Evolutionary conservation across 2,329 filamentous ascomycete genomes (phyloP).

Genomic region (Cercospora janseana): DNA sequence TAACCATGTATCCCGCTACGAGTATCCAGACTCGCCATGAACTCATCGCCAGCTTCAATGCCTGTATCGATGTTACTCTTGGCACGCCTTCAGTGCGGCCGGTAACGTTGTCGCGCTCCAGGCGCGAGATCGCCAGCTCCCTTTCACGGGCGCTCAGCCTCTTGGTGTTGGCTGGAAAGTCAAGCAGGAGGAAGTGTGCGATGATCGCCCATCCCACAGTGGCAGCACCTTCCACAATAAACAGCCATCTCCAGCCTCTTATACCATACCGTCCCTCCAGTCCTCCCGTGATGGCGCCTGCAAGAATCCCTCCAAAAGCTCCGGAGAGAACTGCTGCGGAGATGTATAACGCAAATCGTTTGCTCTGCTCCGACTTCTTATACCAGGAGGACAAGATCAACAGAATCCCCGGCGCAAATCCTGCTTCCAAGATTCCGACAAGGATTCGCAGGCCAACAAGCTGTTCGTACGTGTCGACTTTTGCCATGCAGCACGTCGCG

Average conservation of each 20-base stretch:
- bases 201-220: slow-evolving; percentile 49
- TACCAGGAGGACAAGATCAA: slow-evolving; percentile 60
- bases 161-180: slow-evolving; percentile 51
- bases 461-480: slow-evolving; percentile 48
- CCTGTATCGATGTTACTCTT: slow-evolving; percentile 41
- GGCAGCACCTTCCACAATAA: slow-evolving; percentile 42
- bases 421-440: slow-evolving; percentile 56
- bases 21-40: slow-evolving; percentile 52
- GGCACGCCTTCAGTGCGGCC: slow-evolving; percentile 36
- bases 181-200: slow-evolving; percentile 49
- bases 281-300: slow-evolving; percentile 37
- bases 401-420: slow-evolving; percentile 56
- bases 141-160: slow-evolving; percentile 45
- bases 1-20: slow-evolving; percentile 52
- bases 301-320: slow-evolving; percentile 50
- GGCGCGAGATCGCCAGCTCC: slow-evolving; percentile 46
- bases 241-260: slow-evolving; percentile 46
- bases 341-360: slow-evolving; percentile 58
- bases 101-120: slow-evolving; percentile 46
- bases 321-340: slow-evolving; percentile 57
- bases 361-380: slow-evolving; percentile 56
- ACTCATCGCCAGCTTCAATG: slow-evolving; percentile 41
- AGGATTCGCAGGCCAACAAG: slow-evolving; percentile 55
- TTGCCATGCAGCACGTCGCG: slow-evolving; percentile 51
- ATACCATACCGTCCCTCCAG: slow-evolving; percentile 44